phyloP scores from a whole-genome alignment of 495 filamentous ascomycete species.

The Aspergillus saccharolyticus region DNA sequence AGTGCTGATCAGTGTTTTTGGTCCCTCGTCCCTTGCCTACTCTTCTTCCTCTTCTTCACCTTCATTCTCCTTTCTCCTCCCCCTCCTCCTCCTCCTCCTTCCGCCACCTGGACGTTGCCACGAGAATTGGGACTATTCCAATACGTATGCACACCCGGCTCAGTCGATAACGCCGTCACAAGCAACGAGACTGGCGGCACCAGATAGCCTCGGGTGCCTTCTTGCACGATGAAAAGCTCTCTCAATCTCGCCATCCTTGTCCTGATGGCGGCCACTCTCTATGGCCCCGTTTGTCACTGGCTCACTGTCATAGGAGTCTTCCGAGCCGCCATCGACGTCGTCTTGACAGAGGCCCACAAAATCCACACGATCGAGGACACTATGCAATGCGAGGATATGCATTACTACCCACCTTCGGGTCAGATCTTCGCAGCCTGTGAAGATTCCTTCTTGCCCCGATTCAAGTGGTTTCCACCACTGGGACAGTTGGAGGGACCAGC shows the following conservation, averaged over 20 bases:
- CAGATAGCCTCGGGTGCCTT: not conserved
- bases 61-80: no score
- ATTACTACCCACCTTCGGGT: conserved; percentile 46
- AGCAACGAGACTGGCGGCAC: not conserved
- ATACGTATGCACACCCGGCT: not conserved
- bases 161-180: not conserved
- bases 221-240: conserved; percentile 22
- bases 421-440: conserved; percentile 55
- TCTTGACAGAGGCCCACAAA: conserved; percentile 31
- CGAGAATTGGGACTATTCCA: not conserved
- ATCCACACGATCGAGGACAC: conserved; percentile 47
- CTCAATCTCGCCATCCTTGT: conserved; percentile 29
- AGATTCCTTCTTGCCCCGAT: conserved; percentile 38
- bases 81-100: no score
- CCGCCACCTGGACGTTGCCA: not conserved
- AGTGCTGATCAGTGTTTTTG: not conserved
- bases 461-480: conserved; percentile 54
- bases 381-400: conserved; percentile 54
- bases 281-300: conserved; percentile 25
- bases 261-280: conserved; percentile 31
- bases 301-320: conserved; percentile 29
- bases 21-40: not conserved
- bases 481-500: conserved; percentile 33
- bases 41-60: not conserved
- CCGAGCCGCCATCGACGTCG: conserved; percentile 16